phyloP scores from a whole-genome alignment of 177 flowering plant species.

The Vitis hybrid region DNA sequence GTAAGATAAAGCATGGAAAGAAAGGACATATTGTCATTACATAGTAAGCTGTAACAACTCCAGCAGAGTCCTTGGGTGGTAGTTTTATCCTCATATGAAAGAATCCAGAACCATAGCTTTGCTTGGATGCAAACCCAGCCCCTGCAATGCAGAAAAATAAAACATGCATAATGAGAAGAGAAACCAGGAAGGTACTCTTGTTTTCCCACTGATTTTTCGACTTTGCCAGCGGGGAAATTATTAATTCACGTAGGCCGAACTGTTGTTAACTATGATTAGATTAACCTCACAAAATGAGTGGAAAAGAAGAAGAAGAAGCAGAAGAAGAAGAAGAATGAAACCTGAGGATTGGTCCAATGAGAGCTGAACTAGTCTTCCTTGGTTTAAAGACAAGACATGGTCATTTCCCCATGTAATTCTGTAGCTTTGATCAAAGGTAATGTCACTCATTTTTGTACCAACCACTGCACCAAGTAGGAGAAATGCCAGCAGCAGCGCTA shows the following conservation, averaged over 20 bases:
- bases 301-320: neutral
- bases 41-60: slow-evolving; percentile 56
- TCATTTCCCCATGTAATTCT: slow-evolving; percentile 46
- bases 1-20: too few relatives aligned
- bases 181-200: neutral
- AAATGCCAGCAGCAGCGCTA: slow-evolving; percentile 2
- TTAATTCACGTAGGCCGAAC: too few relatives aligned
- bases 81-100: slow-evolving; percentile 43
- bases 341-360: slow-evolving; percentile 57
- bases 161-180: neutral
- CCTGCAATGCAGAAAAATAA: slow-evolving; percentile 24
- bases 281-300: too few relatives aligned
- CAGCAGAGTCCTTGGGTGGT: slow-evolving; percentile 42
- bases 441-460: neutral
- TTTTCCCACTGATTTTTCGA: too few relatives aligned
- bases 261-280: too few relatives aligned
- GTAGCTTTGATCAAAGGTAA: slow-evolving; percentile 43
- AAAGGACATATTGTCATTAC: slow-evolving; percentile 15
- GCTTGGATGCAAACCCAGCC: slow-evolving; percentile 48
- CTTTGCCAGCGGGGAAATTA: too few relatives aligned
- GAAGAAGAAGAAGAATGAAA: slow-evolving; percentile 14
- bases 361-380: slow-evolving; percentile 52
- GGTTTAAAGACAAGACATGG: slow-evolving; percentile 30
- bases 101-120: slow-evolving; percentile 45
- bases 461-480: slow-evolving; percentile 1